Base-by-base conservation (phyloP, 192 early-diverging fungal species). In the Neocallimastix lanati region DNA sequence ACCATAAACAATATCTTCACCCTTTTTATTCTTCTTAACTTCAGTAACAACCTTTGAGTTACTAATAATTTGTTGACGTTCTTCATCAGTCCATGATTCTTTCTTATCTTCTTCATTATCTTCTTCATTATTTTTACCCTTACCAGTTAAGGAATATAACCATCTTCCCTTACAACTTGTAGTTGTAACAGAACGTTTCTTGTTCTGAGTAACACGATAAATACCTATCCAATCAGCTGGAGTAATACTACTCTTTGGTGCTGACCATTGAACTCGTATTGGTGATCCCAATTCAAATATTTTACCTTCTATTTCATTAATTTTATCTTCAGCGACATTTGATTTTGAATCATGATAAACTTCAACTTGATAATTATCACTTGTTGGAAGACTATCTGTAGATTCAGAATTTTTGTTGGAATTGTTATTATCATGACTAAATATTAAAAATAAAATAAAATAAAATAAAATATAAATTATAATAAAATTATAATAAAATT, bases 161-260 rank as follows among this genome's bases (percentile, higher is more conserved):
- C 86, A 97, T 13, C 89, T 86, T 28, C 90, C 89, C 81, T 87
- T 85, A 67, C 94, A 95, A 77, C 90, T 88, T 0, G 88, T 87
- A 6, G 88, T 95, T 3, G 96, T 96, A 29, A 98, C 86, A 38
- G 88, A 88, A 28, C 83, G 84, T 33, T 89, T 92, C 76, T 88
- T 90, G 84, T 98, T 97, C 28, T 89, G 86, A 0, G 88, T 89
- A 0, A 94, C 89, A 18, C 88, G 89, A 82, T 97, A 98, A 12
- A 97, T 85, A 35, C 96, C 96, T 82, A 98, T 92, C 96, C 96
- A 98, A 84, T 98, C 96, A 77, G 87, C 83, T 27, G 86, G 82
- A 36, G 90, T 87, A 82, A 95, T 36, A 88, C 76, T 13, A 93
- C 80, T 91, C 78, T 83, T 81, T n/a, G 88, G 93, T n/a, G 88